Evolutionary conservation across 192 early-diverging fungal genomes (phyloP), one percentile per base, ranked within the genome.

Genomic region (Jimgerdemannia flammicorona): DNA sequence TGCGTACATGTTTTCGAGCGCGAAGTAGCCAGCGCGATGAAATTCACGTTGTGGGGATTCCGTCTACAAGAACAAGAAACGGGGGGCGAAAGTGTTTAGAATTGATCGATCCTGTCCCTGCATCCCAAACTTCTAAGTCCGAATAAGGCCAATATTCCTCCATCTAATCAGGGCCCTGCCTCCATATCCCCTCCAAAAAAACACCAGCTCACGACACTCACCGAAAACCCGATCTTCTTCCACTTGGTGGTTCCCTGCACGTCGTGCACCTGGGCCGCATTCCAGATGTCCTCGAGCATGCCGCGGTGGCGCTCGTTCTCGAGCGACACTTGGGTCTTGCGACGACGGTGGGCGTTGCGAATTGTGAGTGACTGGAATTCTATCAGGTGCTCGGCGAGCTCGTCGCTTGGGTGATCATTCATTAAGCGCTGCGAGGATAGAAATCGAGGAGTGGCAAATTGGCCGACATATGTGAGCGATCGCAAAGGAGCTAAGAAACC

Each of bases 321-420:
- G 14, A 82, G 59, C 40, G 82, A 83, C 10, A 92, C 85, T 19
- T 76, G 73, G 10, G 83, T 84, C 42, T 81, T 86, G 40, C 86
- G 85, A 19, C 87, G 75, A 43, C 81, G 66, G 74, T 88, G 80
- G 44, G 84, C 86, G 54, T 93, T 90, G 69, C 79, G 72, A 42
- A 91, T 84, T 40, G 86, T 74, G 3, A 87, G 78, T n/a, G 88
- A 72, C 81, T 93, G 92, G 78, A 89, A 92, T 40, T 92, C 91
- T 9, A 91, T 76, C 66, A 93, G 67, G 54, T 89, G 79, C 72
- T 80, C 79, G 66, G 79, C 78, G 39, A 92, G 73, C 80, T 93
- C 92, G 20, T 90, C 92, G n/a, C 85, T 77, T 18, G 90, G 88
- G 72, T 82, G 80, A 9, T 77, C 83, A 54, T 77, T 86, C 82